A percentile compares a stretch with the other conserved stretches of the same genome.
Conservation (phyloP, 345 rosid genomes). For the Clarkia xantiana region DNA sequence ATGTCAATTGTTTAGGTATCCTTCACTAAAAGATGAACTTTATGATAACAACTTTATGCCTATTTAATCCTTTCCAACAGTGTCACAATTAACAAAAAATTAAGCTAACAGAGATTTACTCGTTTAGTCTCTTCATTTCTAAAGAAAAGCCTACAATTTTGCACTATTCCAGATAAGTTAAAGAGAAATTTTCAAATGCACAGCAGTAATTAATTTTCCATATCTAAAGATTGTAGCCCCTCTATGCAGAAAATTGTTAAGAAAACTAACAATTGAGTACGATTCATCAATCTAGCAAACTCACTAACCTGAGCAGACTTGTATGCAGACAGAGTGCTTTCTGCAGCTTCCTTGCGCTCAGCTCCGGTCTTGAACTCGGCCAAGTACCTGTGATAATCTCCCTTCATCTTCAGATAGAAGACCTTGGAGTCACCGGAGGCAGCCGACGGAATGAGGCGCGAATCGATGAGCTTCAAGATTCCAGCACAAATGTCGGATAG, state of each 20-base stretch:
- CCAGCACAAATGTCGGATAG: slow-evolving; percentile 65
- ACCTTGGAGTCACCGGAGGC: slow-evolving; percentile 70
- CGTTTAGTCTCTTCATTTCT: no score
- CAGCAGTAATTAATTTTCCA: no score
- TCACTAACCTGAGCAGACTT: slow-evolving; percentile 69
- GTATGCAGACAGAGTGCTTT: slow-evolving; percentile 71
- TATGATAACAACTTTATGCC: no score
- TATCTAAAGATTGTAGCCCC: not conserved
- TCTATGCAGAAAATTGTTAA: not conserved
- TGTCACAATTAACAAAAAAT: no score
- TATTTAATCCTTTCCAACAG: no score
- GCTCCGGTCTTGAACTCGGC: slow-evolving; percentile 77
- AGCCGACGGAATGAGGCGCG: slow-evolving; percentile 57
- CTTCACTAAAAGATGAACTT: no score
- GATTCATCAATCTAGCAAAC: not conserved
- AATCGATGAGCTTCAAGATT: slow-evolving; percentile 69
- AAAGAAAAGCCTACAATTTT: no score
- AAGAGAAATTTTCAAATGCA: no score
- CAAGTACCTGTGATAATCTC: slow-evolving; percentile 75
- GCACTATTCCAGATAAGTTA: no score
- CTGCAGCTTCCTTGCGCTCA: slow-evolving; percentile 83
- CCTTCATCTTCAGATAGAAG: slow-evolving; percentile 85
- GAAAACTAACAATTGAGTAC: not conserved
- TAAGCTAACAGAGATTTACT: no score
- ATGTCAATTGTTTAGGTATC: no score